Evolutionary conservation across 1,284 basidiomycete species (phyloP), one percentile per base, ranked within the genome.

Genomic region (Trichosporon sp.): DNA sequence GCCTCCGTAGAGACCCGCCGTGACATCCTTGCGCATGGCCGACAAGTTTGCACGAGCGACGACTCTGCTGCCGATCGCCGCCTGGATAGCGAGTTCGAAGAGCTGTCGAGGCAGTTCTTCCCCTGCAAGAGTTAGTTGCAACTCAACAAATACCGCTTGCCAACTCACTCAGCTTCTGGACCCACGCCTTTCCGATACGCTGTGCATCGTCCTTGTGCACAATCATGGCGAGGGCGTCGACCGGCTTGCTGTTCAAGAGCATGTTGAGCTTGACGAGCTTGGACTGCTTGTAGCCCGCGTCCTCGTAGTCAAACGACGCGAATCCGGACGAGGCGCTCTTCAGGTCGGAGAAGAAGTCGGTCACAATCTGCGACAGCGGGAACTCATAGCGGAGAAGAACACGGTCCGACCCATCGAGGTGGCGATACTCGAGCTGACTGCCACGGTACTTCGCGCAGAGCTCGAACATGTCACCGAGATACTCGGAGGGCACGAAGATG

Each of bases 31-130:
- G 42, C 94, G 88, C 79, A 93, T 84, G 0, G 95, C 93, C 38
- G 91, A 91, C 62, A 98, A 82, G 1, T 84, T 95, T 81, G 97
- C 95, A 64, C 95, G 87, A 3, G 96, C 93, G 64, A 98, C 88
- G 67, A 98, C 88, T 75, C 91, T 93, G 74, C 87, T 89, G 7
- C 95, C 95, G 21, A 98, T 75, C 3, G 79, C 76, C 0, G 84
- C 93, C 79, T 95, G 93, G 67, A 96, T 94, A 0, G 92, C 91
- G 13, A 98, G 90, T 81, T 98, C 96, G 78, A 96, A 98, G 68
- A 96, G 85, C 81, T 98, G 96, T 62, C 92, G 86, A 18, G 95
- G 95, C 42, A 98, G 91, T 18, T 96, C 92, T 75, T 92, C 91
- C 83, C 91, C 92, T 94, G 71, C 15, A n/a, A 31, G 21, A 13